Base-by-base conservation (phyloP, 139 green algal species). In the Auxenochlorella pyrenoidosa region DNA sequence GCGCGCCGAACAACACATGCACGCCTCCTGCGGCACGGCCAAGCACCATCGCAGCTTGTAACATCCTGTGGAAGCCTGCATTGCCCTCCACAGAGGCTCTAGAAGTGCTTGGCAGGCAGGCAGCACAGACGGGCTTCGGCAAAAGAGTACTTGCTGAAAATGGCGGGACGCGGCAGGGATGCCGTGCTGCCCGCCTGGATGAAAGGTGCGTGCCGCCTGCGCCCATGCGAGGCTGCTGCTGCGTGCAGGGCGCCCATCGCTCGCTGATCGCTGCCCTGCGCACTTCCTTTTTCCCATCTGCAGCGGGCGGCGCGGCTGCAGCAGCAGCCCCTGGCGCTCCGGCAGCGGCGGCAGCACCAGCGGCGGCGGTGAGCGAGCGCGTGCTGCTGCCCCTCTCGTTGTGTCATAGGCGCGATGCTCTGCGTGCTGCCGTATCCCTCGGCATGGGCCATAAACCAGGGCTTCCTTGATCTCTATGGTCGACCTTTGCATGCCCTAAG, bases 111-210 rank as follows among this genome's bases (percentile, higher is more conserved):
- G 54, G 54, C 54, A 63, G 15, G 15, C 54, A 63, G 54, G 54
- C 54, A 63, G 54, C 15, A 13, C 54, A 63, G 15, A 63, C 54
- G 54, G 16, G 75, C 34, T 51, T 41, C 22, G 66, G 41, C 30
- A 40, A 30, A 34, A 30, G 41, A 44, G 41, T 28, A 24, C 54
- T 24, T 63, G 54, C 54, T 63, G 10, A 40, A 78, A 5, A 91
- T 91, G 88, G 75, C 83, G 32, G 88, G 88, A 6, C 73, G 88
- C 15, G 88, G 88, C 40, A 80, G 88, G 59, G 83, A 54, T 34
- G 83, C 88, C 34, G 88, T 91, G n/a, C 70, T 91, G 38, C 88
- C 88, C 36, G 88, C 88, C 36, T 91, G 88, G 88, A 89, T 91
- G 88, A 38, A 76, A 83, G 84, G 84, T 76, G 60, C 36, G 81